Conservation (phyloP, 2,329 filamentous ascomycete genomes). For the Pleoardoris graminearum region DNA sequence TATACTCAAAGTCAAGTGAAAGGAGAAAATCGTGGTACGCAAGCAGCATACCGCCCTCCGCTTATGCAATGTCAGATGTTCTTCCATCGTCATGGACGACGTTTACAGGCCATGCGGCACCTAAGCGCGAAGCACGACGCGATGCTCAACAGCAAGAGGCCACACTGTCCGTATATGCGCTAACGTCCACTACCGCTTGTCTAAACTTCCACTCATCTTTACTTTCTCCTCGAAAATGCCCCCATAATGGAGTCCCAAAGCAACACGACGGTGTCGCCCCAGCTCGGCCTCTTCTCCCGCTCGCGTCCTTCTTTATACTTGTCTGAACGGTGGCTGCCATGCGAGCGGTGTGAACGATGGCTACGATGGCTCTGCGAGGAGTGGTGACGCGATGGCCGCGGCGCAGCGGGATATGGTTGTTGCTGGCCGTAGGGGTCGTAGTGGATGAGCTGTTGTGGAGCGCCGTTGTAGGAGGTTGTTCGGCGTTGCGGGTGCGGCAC, state of each 20-base stretch:
- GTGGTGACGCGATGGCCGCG: neutral
- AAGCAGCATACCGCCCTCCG: no score
- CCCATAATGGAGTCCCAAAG: constrained; percentile 15
- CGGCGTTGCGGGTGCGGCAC: constrained; percentile 4
- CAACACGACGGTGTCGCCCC: constrained; percentile 21
- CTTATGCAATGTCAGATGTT: no score
- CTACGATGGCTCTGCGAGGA: constrained; percentile 3
- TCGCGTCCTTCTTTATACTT: neutral
- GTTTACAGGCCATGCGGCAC: no score
- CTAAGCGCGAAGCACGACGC: no score
- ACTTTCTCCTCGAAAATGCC: constrained; percentile 11
- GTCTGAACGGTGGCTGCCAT: neutral
- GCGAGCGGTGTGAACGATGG: constrained; percentile 18
- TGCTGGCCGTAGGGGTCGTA: constrained; percentile 3
- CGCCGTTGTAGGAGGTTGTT: constrained; percentile 5
- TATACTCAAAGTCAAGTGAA: no score
- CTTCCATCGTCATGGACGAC: no score
- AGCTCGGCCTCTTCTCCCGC: constrained; percentile 19
- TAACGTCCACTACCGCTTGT: neutral
- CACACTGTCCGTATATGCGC: neutral
- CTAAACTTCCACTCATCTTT: neutral
- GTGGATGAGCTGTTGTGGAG: constrained; percentile 3
- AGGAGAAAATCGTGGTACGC: no score
- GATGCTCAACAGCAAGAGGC: neutral
- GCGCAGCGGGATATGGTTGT: neutral